Evolutionary conservation across 352 stramenopile species (phyloP).

Genomic region (Phytophthora pseudosyringae): DNA sequence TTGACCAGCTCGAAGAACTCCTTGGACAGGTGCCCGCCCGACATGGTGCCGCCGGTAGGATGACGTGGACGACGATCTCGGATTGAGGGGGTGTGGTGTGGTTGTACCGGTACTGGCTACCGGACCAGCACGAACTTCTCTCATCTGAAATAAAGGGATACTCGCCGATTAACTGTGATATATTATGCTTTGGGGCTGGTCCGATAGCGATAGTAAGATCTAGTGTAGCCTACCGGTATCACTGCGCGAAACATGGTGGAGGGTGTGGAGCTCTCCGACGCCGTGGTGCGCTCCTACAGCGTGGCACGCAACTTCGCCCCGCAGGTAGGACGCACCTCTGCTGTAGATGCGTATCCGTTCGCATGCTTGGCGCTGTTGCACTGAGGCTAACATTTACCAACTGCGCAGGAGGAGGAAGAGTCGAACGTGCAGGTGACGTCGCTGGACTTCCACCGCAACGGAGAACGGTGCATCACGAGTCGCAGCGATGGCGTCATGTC

Average conservation of each 20-base stretch:
- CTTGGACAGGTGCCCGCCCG: constrained; percentile 91
- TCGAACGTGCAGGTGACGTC: constrained; percentile 62
- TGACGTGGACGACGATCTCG: constrained; percentile 28
- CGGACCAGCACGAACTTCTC: constrained; percentile 19
- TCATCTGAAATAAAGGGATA: too few relatives aligned
- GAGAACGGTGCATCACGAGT: constrained; percentile 77
- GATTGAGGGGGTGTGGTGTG: constrained; percentile 23
- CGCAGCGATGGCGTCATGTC: constrained; percentile 82
- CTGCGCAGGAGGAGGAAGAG: constrained; percentile 63
- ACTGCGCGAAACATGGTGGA: constrained; percentile 10
- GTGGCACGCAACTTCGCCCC: constrained; percentile 69
- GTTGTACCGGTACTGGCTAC: constrained; percentile 25
- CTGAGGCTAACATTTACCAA: neutral
- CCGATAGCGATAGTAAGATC: neutral
- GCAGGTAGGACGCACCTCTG: constrained; percentile 39
- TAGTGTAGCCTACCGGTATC: constrained; percentile 5
- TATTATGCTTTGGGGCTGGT: neutral
- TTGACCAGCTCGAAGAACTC: constrained; percentile 99
- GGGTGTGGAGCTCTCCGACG: constrained; percentile 60
- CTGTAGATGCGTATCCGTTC: neutral
- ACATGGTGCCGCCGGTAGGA: constrained; percentile 55
- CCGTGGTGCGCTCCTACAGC: constrained; percentile 68
- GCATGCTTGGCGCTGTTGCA: neutral
- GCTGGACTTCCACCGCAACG: constrained; percentile 83
- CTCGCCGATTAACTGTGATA: neutral